These are phyloP conservation scores for Fusarium sp. DNA, from an alignment of 2,329 filamentous ascomycete genomes.

Conservation along the genomic window DNA sequence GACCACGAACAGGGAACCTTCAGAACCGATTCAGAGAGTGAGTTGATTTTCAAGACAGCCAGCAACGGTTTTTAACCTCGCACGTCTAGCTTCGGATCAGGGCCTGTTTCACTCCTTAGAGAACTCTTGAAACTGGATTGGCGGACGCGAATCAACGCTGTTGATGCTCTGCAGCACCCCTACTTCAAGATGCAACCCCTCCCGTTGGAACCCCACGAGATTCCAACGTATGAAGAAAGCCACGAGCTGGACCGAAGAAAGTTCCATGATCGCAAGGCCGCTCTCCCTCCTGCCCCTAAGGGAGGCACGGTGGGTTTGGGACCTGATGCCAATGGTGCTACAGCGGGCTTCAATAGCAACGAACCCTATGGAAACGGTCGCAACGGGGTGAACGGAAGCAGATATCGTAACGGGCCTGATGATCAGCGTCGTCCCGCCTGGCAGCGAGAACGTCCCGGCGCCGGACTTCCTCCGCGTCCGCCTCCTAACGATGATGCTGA, in stretches of 20 bases:
- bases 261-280: conserved; percentile 86
- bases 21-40: conserved; percentile 80
- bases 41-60: conserved; percentile 23
- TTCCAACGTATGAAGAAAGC: conserved; percentile 93
- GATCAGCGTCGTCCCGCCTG: conserved; percentile 65
- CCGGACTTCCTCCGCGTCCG: conserved; percentile 61
- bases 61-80: conserved; percentile 21
- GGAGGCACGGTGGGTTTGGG: conserved; percentile 89
- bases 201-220: conserved; percentile 84
- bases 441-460: conserved; percentile 61
- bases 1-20: conserved; percentile 73
- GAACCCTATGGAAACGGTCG: conserved; percentile 61
- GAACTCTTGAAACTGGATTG: conserved; percentile 91
- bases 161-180: conserved; percentile 90
- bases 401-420: conserved; percentile 57
- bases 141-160: conserved; percentile 88
- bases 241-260: conserved; percentile 96
- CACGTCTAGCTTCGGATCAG: conserved; percentile 68
- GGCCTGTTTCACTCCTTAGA: conserved; percentile 81
- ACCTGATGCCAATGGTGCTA: conserved; percentile 61
- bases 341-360: conserved; percentile 62
- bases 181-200: conserved; percentile 87
- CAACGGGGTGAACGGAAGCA: conserved; percentile 61
- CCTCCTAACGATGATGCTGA: conserved; percentile 51
- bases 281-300: conserved; percentile 88